Conservation (phyloP, 2,329 filamentous ascomycete genomes). For the Catunica adiposa region DNA sequence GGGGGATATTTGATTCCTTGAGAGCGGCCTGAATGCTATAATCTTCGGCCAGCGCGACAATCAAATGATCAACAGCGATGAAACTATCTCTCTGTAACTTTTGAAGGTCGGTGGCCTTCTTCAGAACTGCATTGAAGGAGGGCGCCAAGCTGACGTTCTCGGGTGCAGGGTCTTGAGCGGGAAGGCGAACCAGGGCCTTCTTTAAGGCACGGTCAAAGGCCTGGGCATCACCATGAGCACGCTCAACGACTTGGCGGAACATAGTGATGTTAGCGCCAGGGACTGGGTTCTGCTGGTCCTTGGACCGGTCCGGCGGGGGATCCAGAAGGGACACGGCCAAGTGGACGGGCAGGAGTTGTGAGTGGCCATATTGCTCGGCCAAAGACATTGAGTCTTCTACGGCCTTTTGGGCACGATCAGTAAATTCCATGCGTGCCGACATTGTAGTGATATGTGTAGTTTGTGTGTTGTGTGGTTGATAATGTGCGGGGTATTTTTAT, state of each 20-base stretch:
- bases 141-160: constrained; percentile 74
- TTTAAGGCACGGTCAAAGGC: constrained; percentile 77
- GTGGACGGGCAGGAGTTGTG: constrained; percentile 79
- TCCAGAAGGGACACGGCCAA: constrained; percentile 71
- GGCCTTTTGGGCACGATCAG: constrained; percentile 79
- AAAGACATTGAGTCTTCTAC: constrained; percentile 76
- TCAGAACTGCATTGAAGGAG: constrained; percentile 63
- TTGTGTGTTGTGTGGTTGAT: background rate
- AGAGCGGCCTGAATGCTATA: constrained; percentile 53
- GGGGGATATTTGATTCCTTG: constrained; percentile 78
- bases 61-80: constrained; percentile 88
- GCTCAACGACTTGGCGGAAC: constrained; percentile 86
- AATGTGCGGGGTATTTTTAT: background rate
- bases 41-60: constrained; percentile 72
- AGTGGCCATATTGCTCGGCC: constrained; percentile 78
- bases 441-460: constrained; percentile 26
- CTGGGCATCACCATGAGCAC: constrained; percentile 83
- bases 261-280: constrained; percentile 52
- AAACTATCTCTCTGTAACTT: constrained; percentile 96
- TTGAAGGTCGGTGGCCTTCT: constrained; percentile 73
- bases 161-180: constrained; percentile 87
- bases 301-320: constrained; percentile 57
- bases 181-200: constrained; percentile 76
- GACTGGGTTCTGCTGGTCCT: constrained; percentile 65
- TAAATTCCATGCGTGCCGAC: constrained; percentile 76